Percentiles rank a stretch among this genome's conserved stretches.
These are phyloP conservation scores for Zanthoxylum bungeanum DNA, from an alignment of 345 rosid species.

Conservation along the genomic window DNA sequence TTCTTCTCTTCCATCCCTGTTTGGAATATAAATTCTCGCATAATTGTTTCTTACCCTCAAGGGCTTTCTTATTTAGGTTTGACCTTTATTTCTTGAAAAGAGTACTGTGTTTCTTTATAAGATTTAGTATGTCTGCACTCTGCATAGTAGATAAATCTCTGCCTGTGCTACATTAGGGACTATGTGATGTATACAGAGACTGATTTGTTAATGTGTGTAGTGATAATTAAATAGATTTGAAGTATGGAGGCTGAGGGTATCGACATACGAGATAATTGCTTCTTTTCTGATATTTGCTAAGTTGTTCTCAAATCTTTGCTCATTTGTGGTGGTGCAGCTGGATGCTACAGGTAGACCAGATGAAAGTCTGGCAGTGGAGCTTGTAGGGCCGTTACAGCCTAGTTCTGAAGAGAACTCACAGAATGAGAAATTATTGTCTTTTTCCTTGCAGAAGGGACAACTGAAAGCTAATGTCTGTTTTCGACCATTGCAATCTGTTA, in stretches of 20 bases:
- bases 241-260: background rate
- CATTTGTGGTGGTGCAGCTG: slow-evolving; percentile 52
- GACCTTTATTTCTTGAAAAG: background rate
- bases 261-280: slow-evolving; percentile 6
- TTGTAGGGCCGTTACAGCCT: slow-evolving; percentile 61
- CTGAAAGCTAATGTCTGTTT: slow-evolving; percentile 72
- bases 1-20: background rate
- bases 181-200: background rate
- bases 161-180: background rate
- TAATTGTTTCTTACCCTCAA: background rate
- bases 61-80: background rate
- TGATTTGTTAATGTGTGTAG: background rate
- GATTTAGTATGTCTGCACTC: background rate
- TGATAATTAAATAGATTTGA: background rate
- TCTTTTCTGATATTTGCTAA: background rate
- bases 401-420: slow-evolving; percentile 49
- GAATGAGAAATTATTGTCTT: slow-evolving; percentile 69
- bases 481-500: slow-evolving; percentile 76
- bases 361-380: slow-evolving; percentile 82
- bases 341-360: slow-evolving; percentile 90
- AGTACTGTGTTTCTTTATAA: background rate
- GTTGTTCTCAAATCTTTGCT: slow-evolving; percentile 12
- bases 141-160: background rate
- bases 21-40: background rate
- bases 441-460: slow-evolving; percentile 91